Base-by-base conservation (phyloP, 1,284 basidiomycete genomes). In the Rhodotorula sp. region DNA sequence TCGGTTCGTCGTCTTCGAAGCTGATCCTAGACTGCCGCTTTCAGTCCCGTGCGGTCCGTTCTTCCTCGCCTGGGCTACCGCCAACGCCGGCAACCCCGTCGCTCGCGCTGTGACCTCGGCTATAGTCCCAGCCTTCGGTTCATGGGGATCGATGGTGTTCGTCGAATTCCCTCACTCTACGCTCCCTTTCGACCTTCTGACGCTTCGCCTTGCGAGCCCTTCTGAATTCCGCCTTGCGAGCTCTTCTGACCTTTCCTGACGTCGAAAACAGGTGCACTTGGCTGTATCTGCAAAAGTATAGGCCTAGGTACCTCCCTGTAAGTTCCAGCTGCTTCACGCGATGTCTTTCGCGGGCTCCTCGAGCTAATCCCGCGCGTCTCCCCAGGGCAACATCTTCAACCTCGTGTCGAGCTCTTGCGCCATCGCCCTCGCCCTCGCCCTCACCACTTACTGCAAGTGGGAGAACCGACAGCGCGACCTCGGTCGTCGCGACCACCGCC, bases 401-500 rank as follows among this genome's bases (percentile, higher is more conserved):
- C 28, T 75, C 19, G 56, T 28, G 0, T 52, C 31, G 14, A 15
- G 45, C 12, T 23, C 19, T 16, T 8, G n/a, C 47, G 65, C 70
- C 6, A 64, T 61, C 43, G 1, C 64, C 34, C 55, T 71, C n/a
- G 69, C 71, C 14, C 19, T 63, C 54, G 52, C 43, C 52, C 28
- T 70, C 47, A 43, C 28, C 12, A 31, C 60, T 28, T 78, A 77
- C 72, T 55, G 63, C 47, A 58, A 62, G 26, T 71, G 72, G 55
- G 76, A 78, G 69, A 77, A 78, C 73, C 57, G 55, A 19, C 66
- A 74, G 43, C 70, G 77, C 45, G 74, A 70, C 6, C 61, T 56
- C 7, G 76, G 77, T n/a, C 67, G 66, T 18, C 68, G 77, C 4
- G 75, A 78, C 45, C 58, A 73, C 57, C 72, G 72, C 26, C 66